Evolutionary conservation across 2,329 filamentous ascomycete genomes (phyloP), one percentile per base, ranked within the genome.

Genomic region (Aulographum hederae): DNA sequence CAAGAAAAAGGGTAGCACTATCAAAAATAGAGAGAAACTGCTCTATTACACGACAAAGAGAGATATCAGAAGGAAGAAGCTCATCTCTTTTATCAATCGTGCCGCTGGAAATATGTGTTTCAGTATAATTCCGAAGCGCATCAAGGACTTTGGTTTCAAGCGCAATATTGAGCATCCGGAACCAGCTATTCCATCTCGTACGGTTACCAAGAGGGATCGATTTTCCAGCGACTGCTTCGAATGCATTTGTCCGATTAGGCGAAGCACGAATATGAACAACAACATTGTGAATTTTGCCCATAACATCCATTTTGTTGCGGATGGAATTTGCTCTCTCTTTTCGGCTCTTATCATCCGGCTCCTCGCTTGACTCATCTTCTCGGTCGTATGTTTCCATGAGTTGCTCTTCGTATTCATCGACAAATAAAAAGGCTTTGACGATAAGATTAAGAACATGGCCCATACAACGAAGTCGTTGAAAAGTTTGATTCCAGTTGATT

Each of bases 101-200:
- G n/a, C n/a, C n/a, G n/a, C n/a, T n/a, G n/a, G n/a, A n/a, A n/a
- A n/a, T n/a, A n/a, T n/a, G n/a, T n/a, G n/a, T n/a, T n/a, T n/a
- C n/a, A n/a, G n/a, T n/a, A n/a, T n/a, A n/a, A n/a, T n/a, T n/a
- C n/a, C n/a, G n/a, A n/a, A n/a, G n/a, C n/a, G n/a, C n/a, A n/a
- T n/a, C n/a, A n/a, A n/a, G n/a, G n/a, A n/a, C n/a, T n/a, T n/a
- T n/a, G n/a, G 16, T 21, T 14, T 31, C 11, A 10, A 18, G 16
- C 6, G 29, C 14, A 10, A 31, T 18, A 19, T 6, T 12, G 6
- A 31, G 17, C 29, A 31, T 31, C 15, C 20, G n/a, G 10, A 18
- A 31, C 29, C 29, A 31, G 29, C 29, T 31, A 21, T 31, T 31
- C 29, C 29, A 31, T 20, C 29, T 31, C 16, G 29, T 31, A 20